Percentiles rank a stretch among this genome's conserved stretches.
phyloP scores from a whole-genome alignment of 306 rosid genomes.

The Coriaria nepalensis region DNA sequence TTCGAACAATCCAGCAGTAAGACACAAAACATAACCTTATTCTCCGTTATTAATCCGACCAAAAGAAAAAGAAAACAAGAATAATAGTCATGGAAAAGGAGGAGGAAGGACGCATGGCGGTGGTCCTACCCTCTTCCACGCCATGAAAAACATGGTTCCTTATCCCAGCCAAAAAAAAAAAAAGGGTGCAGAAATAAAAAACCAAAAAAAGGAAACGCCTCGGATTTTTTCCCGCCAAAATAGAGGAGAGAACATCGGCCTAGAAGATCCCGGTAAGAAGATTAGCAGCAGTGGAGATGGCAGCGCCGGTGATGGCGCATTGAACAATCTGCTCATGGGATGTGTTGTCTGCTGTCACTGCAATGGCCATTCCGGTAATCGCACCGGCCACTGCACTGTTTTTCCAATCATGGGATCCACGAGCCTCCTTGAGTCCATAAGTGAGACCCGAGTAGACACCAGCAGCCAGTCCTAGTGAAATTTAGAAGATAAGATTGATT shows the following conservation, averaged over 20 bases:
- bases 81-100: too few species aligned
- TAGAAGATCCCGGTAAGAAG: conserved; percentile 57
- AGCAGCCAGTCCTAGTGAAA: conserved; percentile 56
- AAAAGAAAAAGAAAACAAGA: too few species aligned
- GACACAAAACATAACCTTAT: too few species aligned
- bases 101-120: too few species aligned
- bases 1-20: too few species aligned
- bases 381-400: conserved; percentile 89
- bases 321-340: conserved; percentile 77
- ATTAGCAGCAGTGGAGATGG: conserved; percentile 73
- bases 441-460: conserved; percentile 80
- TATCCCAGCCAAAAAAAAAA: too few species aligned
- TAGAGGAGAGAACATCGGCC: neutral
- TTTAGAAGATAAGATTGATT: neutral
- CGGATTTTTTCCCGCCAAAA: neutral
- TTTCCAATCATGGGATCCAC: conserved; percentile 86
- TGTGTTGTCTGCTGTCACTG: conserved; percentile 40
- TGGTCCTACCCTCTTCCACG: too few species aligned
- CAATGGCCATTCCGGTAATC: conserved; percentile 62
- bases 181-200: too few species aligned
- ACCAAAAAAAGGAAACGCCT: neutral
- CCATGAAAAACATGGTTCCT: too few species aligned
- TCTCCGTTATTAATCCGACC: too few species aligned
- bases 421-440: conserved; percentile 73
- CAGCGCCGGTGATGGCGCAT: conserved; percentile 83